These are phyloP conservation scores for Phaeosphaeriaceae sp. DNA, from an alignment of 2,329 filamentous ascomycete species.

Conservation along the genomic window DNA sequence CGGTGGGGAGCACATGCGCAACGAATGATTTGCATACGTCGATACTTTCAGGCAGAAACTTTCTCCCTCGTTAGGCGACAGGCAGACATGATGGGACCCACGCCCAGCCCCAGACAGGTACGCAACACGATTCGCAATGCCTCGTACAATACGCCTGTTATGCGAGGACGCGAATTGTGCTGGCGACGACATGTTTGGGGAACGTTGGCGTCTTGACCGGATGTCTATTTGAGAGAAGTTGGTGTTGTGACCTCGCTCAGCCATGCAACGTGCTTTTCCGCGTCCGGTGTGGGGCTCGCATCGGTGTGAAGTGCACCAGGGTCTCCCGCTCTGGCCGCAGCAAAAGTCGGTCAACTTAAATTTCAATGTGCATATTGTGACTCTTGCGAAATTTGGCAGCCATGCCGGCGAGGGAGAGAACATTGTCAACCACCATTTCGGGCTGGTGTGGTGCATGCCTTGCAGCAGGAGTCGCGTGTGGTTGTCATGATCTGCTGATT, in stretches of 20 bases:
- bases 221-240: conserved; percentile 15
- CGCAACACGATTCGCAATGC: conserved; percentile 5
- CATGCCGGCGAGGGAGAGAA: background rate
- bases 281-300: conserved; percentile 8
- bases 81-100: background rate
- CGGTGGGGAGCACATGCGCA: background rate
- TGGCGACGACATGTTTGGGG: background rate
- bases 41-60: conserved; percentile 13
- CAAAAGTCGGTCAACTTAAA: conserved; percentile 27
- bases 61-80: conserved; percentile 9
- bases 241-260: conserved; percentile 10
- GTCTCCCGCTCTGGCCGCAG: conserved; percentile 11
- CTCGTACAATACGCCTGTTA: conserved; percentile 5
- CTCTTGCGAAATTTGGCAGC: conserved; percentile 4
- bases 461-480: background rate
- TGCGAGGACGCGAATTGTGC: conserved; percentile 8
- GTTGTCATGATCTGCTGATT: conserved; percentile 16
- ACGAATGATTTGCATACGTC: conserved; percentile 2
- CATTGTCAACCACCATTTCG: background rate
- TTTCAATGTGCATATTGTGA: conserved; percentile 9
- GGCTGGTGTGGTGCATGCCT: background rate
- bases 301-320: conserved; percentile 10
- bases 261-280: conserved; percentile 12
- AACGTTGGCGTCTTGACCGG: conserved; percentile 19
- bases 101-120: background rate